Conservation (phyloP, 805 yeast species). For the Jamesozyma gamospora region DNA sequence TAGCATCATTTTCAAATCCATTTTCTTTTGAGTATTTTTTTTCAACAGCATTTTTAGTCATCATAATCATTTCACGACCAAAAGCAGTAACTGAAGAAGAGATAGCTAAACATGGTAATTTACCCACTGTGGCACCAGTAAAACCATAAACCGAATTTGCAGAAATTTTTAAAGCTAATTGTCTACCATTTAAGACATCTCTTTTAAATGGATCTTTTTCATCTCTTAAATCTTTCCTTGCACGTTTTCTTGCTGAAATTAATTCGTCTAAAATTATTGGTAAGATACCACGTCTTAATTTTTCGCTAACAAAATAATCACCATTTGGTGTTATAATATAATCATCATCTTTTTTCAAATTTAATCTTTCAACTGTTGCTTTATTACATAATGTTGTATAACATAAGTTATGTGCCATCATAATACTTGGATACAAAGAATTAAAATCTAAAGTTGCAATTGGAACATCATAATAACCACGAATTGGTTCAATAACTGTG, state of each 20-base stretch:
- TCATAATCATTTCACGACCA: conserved; percentile 95
- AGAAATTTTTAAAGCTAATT: conserved; percentile 87
- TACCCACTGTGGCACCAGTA: conserved; percentile 98
- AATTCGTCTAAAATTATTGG: conserved; percentile 89
- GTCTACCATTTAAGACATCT: conserved; percentile 94
- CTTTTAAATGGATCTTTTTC: conserved; percentile 92
- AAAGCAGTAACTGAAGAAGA: conserved; percentile 92
- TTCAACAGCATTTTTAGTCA: conserved; percentile 79
- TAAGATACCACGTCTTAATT: conserved; percentile 68
- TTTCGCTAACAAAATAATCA: conserved; percentile 71
- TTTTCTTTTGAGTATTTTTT: conserved; percentile 66
- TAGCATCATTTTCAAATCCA: conserved; percentile 76
- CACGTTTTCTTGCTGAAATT: conserved; percentile 83
- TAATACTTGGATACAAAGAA: conserved; percentile 92
- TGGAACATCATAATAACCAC: conserved; percentile 95
- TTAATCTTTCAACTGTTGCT: conserved; percentile 54
- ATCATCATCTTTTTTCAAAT: conserved; percentile 59
- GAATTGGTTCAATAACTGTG: conserved; percentile 90
- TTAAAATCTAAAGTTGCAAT: conserved; percentile 97
- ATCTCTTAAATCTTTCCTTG: conserved; percentile 78
- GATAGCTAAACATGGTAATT: conserved; percentile 90
- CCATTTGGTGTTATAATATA: conserved; percentile 86
- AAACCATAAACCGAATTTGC: conserved; percentile 98
- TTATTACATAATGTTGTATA: conserved; percentile 79
- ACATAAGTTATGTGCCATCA: conserved; percentile 98